Evolutionary conservation across 2,329 filamentous ascomycete genomes (phyloP).

Genomic region (Cladobotryum mycophilum): DNA sequence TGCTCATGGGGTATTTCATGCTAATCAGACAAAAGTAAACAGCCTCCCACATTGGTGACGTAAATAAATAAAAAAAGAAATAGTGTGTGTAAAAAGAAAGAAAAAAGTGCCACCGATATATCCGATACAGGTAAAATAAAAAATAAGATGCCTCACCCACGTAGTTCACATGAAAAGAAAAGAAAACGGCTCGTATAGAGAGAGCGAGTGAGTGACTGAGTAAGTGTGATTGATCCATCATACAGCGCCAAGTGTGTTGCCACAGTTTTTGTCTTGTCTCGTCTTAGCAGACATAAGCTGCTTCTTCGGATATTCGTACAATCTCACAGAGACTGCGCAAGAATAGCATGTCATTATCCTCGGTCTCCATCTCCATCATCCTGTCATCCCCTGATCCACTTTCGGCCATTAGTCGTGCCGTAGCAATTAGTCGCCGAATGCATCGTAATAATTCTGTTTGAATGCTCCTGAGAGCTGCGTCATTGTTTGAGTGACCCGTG

Average conservation of each 20-base stretch:
- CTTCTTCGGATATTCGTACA: conserved; percentile 33
- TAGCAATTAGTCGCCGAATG: conserved; percentile 44
- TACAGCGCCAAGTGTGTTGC: neutral
- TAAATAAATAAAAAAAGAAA: neutral
- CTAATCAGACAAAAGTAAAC: conserved; percentile 1
- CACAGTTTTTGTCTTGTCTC: neutral
- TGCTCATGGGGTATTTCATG: neutral
- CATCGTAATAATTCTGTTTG: conserved; percentile 45
- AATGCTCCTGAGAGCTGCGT: conserved; percentile 37
- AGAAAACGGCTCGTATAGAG: too few species aligned
- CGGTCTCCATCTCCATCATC: conserved; percentile 23
- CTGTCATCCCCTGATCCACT: conserved; percentile 23
- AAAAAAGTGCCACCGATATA: neutral
- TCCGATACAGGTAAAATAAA: neutral
- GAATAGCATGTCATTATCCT: conserved; percentile 32
- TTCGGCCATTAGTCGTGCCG: conserved; percentile 35
- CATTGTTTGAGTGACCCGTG: conserved; percentile 17
- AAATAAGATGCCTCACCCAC: neutral
- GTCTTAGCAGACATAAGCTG: neutral
- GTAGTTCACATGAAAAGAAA: too few species aligned
- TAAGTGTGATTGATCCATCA: neutral
- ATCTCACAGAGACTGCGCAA: conserved; percentile 38
- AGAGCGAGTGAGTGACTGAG: neutral
- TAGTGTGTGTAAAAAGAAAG: neutral
- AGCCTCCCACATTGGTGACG: neutral